These are phyloP conservation scores for Vicia faba DNA, from an alignment of 306 rosid genomes.

Conservation along the genomic window DNA sequence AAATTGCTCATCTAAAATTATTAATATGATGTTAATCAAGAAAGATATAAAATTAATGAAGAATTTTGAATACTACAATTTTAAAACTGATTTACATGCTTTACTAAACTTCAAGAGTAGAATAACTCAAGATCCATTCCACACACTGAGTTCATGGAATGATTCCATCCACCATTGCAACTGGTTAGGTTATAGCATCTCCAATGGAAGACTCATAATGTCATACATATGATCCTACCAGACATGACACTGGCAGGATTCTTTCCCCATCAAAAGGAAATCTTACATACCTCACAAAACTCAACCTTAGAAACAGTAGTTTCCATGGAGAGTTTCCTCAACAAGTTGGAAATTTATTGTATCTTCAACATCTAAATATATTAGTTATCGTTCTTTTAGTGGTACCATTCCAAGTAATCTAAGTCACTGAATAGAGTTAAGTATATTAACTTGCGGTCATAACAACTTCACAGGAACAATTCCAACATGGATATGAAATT, in stretches of 20 bases:
- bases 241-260: conserved; percentile 14
- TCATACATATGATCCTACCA: conserved; percentile 33
- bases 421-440: conserved; percentile 37
- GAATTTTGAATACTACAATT: too few relatives aligned
- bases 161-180: conserved; percentile 45
- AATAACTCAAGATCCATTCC: conserved; percentile 40
- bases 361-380: conserved; percentile 40
- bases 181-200: conserved; percentile 45
- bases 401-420: conserved; percentile 52
- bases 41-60: too few relatives aligned
- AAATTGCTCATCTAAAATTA: too few relatives aligned
- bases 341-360: conserved; percentile 34
- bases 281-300: conserved; percentile 38
- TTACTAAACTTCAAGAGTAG: conserved; percentile 42
- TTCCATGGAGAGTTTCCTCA: conserved; percentile 44
- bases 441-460: neutral
- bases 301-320: conserved; percentile 31
- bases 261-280: conserved; percentile 49
- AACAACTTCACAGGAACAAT: conserved; percentile 52
- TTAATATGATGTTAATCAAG: too few relatives aligned
- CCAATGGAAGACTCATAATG: conserved; percentile 33
- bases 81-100: conserved; percentile 40
- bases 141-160: conserved; percentile 50
- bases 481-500: conserved; percentile 60
- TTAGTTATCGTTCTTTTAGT: conserved; percentile 26